Percentiles rank a stretch among this genome's conserved stretches.
phyloP scores from a whole-genome alignment of 306 rosid genomes.

The Lathyrus sativus region DNA sequence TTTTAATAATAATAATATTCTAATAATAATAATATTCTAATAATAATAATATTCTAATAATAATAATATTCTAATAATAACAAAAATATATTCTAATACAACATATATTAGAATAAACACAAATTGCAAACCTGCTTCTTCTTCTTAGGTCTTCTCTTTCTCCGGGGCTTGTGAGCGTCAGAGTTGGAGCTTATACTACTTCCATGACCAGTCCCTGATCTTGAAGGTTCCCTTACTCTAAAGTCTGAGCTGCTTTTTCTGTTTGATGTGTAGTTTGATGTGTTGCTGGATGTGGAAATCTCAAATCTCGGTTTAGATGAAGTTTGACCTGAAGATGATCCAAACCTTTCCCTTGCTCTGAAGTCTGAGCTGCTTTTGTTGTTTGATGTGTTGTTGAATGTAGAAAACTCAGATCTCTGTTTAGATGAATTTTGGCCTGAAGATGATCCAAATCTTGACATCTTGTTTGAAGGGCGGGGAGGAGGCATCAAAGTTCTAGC shows the following conservation, averaged over 20 bases:
- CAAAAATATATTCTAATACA: too few species aligned
- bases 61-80: too few species aligned
- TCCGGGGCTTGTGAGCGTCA: conserved; percentile 91
- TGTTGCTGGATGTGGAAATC: conserved; percentile 56
- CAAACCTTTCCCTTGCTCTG: conserved; percentile 61
- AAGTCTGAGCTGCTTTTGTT: conserved; percentile 68
- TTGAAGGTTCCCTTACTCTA: conserved; percentile 65
- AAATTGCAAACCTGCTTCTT: conserved; percentile 71
- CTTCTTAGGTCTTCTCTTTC: conserved; percentile 96
- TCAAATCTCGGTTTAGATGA: conserved; percentile 52
- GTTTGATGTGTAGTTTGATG: conserved; percentile 67
- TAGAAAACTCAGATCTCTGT: conserved; percentile 54
- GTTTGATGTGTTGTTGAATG: conserved; percentile 72
- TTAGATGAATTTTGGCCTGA: conserved; percentile 66
- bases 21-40: too few species aligned
- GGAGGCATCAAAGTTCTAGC: conserved; percentile 98
- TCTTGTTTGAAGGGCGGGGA: conserved; percentile 70
- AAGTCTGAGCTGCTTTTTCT: conserved; percentile 67
- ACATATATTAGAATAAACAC: neutral
- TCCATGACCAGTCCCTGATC: conserved; percentile 72
- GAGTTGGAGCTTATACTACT: conserved; percentile 96
- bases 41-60: too few species aligned
- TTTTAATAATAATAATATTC: too few species aligned
- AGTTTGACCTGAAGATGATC: conserved; percentile 75
- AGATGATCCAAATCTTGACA: conserved; percentile 71